Conservation (phyloP, 139 green algal genomes). For the Chlorella ohadii region DNA sequence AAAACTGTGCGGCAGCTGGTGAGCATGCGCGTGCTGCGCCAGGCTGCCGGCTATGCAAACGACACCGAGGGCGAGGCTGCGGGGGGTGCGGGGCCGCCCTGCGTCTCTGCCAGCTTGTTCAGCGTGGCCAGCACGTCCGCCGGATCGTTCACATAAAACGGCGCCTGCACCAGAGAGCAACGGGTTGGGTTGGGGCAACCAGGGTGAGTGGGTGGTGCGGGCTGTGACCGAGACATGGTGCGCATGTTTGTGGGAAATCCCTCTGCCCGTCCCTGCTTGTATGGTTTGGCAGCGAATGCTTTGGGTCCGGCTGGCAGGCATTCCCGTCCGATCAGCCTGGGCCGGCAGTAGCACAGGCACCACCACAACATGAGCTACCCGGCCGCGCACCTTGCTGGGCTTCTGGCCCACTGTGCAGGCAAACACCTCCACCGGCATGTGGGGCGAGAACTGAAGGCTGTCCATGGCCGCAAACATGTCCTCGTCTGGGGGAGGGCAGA, state of each 20-base stretch:
- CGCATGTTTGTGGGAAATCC: too few relatives aligned
- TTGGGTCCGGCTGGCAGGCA: too few relatives aligned
- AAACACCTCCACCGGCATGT: constrained; percentile 83
- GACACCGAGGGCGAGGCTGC: constrained; percentile 21
- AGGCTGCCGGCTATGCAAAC: constrained; percentile 2
- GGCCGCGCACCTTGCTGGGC: constrained; percentile 68
- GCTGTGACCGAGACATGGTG: too few relatives aligned
- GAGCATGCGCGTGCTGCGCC: too few relatives aligned
- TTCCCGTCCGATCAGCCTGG: too few relatives aligned
- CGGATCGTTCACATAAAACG: constrained; percentile 97
- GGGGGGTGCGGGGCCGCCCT: background rate
- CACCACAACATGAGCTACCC: too few relatives aligned
- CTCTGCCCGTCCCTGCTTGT: too few relatives aligned
- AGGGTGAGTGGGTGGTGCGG: too few relatives aligned
- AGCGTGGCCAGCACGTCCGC: constrained; percentile 79
- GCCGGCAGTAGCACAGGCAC: too few relatives aligned
- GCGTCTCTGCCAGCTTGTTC: constrained; percentile 43
- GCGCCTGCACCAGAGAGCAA: constrained; percentile 49
- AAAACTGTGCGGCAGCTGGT: too few relatives aligned
- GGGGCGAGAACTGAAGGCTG: constrained; percentile 62
- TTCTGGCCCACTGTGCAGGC: constrained; percentile 97
- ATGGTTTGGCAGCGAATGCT: too few relatives aligned
- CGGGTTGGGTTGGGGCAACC: background rate
- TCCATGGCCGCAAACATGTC: constrained; percentile 97
- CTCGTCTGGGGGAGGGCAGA: constrained; percentile 74